Conservation (phyloP, 331 rosid species). For the Acacia pycnantha region DNA sequence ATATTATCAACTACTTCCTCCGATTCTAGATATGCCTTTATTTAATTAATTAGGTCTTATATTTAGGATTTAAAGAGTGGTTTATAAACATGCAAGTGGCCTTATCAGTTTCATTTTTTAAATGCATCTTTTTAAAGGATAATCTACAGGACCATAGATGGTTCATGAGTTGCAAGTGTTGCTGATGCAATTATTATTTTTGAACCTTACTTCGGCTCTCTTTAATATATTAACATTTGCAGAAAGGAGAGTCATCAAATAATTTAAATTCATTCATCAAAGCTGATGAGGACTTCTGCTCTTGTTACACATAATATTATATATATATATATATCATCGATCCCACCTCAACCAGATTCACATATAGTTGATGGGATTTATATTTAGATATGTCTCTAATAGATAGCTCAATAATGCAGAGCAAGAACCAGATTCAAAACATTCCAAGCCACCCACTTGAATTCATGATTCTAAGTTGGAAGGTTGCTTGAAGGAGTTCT, state of each 20-base stretch:
- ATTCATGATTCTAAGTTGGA: constrained; percentile 39
- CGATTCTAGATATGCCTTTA: no score
- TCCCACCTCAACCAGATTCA: constrained; percentile 18
- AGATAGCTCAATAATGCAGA: not conserved
- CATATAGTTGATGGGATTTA: not conserved
- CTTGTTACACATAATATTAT: not conserved
- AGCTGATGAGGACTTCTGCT: not conserved
- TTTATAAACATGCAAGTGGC: not conserved
- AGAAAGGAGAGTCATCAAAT: constrained; percentile 12
- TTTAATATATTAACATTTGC: not conserved
- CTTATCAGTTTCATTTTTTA: no score
- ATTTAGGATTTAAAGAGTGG: not conserved
- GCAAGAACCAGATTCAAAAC: constrained; percentile 17
- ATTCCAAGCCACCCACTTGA: constrained; percentile 6
- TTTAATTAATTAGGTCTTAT: not conserved
- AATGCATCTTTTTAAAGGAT: not conserved
- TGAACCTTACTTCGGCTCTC: not conserved
- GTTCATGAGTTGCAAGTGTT: not conserved
- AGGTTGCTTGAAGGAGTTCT: constrained; percentile 70
- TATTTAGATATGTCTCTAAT: not conserved
- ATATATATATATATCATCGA: not conserved
- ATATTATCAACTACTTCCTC: not conserved
- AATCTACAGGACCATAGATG: not conserved
- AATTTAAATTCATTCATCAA: constrained; percentile 40
- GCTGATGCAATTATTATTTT: constrained; percentile 47